These are phyloP conservation scores for Arthrobotrys megalospora DNA, from an alignment of 2,329 filamentous ascomycete genomes.

Conservation along the genomic window DNA sequence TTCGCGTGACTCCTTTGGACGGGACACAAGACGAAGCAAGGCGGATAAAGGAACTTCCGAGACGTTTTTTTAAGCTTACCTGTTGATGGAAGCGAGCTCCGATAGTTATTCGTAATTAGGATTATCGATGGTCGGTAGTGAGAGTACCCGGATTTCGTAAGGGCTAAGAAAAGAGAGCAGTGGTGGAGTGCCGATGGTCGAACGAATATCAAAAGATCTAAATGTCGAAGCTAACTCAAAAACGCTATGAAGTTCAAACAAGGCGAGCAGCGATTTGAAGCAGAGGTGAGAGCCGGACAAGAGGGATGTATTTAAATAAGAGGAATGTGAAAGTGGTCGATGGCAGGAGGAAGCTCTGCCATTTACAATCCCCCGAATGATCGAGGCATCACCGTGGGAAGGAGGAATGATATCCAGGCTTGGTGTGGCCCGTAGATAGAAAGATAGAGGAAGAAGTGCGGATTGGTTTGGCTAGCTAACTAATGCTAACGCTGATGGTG, in stretches of 20 bases:
- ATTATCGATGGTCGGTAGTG: conserved; percentile 29
- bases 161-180: conserved; percentile 12
- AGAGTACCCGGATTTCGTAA: conserved; percentile 25
- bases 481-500: background rate
- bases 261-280: conserved; percentile 6
- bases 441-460: conserved; percentile 17
- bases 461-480: background rate
- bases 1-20: conserved; percentile 58
- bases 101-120: conserved; percentile 22
- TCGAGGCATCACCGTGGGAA: conserved; percentile 40
- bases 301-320: conserved; percentile 18
- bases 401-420: conserved; percentile 40
- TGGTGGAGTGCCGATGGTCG: conserved; percentile 17
- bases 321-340: conserved; percentile 26
- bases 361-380: conserved; percentile 56
- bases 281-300: conserved; percentile 6
- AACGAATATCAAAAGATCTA: conserved; percentile 16
- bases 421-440: conserved; percentile 19
- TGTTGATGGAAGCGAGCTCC: conserved; percentile 35
- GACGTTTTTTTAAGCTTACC: conserved; percentile 38
- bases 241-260: conserved; percentile 38
- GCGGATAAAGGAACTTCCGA: conserved; percentile 59
- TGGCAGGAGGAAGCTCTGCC: conserved; percentile 25
- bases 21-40: conserved; percentile 23
- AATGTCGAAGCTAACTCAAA: conserved; percentile 24